These are phyloP conservation scores for Torulaspora globosa DNA, from an alignment of 1,139 yeast genomes.

Conservation along the genomic window DNA sequence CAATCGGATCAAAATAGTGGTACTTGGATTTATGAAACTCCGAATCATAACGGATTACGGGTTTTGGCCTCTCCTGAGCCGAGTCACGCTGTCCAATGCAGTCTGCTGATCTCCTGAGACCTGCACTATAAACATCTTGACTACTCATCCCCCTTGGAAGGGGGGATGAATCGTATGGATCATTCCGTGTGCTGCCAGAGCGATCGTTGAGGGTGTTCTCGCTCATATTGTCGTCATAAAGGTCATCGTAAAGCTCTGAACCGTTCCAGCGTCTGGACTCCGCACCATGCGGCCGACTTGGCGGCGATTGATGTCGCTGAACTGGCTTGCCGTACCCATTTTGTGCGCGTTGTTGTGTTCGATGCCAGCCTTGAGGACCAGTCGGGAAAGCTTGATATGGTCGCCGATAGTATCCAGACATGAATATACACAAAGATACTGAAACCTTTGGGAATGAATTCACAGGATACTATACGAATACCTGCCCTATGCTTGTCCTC, in stretches of 20 bases:
- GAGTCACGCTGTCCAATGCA: not conserved
- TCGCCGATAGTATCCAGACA: conserved; percentile 20
- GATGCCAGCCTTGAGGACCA: conserved; percentile 14
- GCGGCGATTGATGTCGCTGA: conserved; percentile 2
- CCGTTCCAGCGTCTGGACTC: conserved; percentile 7
- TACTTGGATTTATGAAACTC: conserved; percentile 27
- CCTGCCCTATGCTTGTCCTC: not conserved
- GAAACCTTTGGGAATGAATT: not conserved
- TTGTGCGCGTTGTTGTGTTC: conserved; percentile 8
- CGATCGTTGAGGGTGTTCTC: conserved; percentile 1
- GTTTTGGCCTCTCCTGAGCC: conserved; percentile 20
- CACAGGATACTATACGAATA: not conserved
- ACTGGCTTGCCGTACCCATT: conserved; percentile 1
- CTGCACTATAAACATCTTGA: not conserved
- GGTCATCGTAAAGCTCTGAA: conserved; percentile 1
- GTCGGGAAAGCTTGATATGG: conserved; percentile 16
- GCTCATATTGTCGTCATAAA: conserved; percentile 3
- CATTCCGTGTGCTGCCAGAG: not conserved
- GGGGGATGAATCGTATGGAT: not conserved
- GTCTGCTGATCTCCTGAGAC: not conserved
- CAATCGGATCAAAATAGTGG: conserved; percentile 33
- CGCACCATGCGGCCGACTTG: not conserved
- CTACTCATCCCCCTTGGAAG: not conserved
- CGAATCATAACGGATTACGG: conserved; percentile 23
- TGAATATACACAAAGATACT: conserved; percentile 2